Percentiles rank a stretch among this genome's conserved stretches.
Conservation (phyloP, 257 asterid genomes). For the Orobanche coerulescens region DNA sequence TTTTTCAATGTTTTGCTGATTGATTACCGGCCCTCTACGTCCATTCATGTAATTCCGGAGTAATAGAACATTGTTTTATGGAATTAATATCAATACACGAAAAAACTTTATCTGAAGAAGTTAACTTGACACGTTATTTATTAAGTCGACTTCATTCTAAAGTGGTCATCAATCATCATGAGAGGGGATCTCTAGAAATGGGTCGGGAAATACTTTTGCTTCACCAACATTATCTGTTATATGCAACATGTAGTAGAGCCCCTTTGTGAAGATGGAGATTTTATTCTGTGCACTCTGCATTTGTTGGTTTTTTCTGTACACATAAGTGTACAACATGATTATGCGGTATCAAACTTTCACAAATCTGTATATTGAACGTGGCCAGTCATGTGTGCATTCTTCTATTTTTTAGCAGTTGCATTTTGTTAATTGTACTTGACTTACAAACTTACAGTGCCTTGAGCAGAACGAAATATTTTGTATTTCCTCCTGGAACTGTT, state of each 20-base stretch:
- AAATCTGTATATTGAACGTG: background rate
- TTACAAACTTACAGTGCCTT: background rate
- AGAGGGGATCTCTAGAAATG: background rate
- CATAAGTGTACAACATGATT: background rate
- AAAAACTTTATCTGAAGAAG: background rate
- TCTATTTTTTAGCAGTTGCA: background rate
- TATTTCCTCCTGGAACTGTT: slow-evolving; percentile 13
- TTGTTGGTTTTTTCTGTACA: background rate
- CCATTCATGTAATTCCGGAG: background rate
- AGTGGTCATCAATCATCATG: background rate
- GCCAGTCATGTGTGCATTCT: slow-evolving; percentile 3
- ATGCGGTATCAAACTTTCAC: background rate
- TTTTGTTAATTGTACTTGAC: background rate
- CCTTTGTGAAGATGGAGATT: slow-evolving; percentile 7
- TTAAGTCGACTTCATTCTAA: slow-evolving; percentile 9
- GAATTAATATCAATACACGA: background rate
- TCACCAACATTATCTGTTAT: background rate
- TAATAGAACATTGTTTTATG: background rate
- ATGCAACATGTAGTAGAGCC: background rate
- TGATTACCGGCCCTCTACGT: background rate
- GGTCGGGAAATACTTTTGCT: slow-evolving; percentile 6
- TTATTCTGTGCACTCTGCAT: slow-evolving; percentile 4
- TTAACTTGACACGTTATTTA: background rate
- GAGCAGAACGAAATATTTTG: background rate
- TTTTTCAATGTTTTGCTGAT: background rate